These are phyloP conservation scores for Helenozyma baotianmanensis DNA, from an alignment of 805 yeast species.

Conservation along the genomic window DNA sequence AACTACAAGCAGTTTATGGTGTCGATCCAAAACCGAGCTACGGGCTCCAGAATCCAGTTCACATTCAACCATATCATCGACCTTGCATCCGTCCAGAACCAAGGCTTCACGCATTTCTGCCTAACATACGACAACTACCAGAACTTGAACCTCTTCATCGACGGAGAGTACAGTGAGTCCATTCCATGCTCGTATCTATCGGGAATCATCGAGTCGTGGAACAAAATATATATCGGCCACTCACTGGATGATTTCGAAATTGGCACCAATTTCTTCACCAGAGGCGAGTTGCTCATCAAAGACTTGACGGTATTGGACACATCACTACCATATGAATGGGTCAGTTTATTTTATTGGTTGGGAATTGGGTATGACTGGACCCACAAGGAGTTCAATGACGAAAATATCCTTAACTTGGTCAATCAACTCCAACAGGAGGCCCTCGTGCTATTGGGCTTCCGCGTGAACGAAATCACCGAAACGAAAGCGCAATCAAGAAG, in stretches of 20 bases:
- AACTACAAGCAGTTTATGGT: conserved; percentile 28
- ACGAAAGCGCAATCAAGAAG: conserved; percentile 1
- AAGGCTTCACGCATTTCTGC: conserved; percentile 29
- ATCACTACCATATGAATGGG: conserved; percentile 47
- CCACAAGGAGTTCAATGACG: conserved; percentile 30
- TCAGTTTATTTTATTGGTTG: conserved; percentile 40
- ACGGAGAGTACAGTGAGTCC: conserved; percentile 46
- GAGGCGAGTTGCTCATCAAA: conserved; percentile 28
- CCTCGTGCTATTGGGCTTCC: conserved; percentile 3
- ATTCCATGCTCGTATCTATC: conserved; percentile 34
- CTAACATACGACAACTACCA: conserved; percentile 34
- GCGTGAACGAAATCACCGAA: conserved; percentile 1
- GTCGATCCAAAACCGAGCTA: conserved; percentile 22
- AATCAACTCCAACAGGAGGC: conserved; percentile 3
- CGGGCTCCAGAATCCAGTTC: conserved; percentile 24
- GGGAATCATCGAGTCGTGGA: conserved; percentile 27
- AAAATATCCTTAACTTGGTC: conserved; percentile 19
- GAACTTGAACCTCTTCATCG: conserved; percentile 42
- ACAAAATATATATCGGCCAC: conserved; percentile 34
- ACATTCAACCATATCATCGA: conserved; percentile 30
- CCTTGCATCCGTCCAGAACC: conserved; percentile 6
- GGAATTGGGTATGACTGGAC: conserved; percentile 48
- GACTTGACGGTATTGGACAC: conserved; percentile 38
- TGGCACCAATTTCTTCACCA: conserved; percentile 5
- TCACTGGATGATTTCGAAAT: conserved; percentile 6